Evolutionary conservation across 441 rosid genomes (phyloP).

Genomic region (Populus hybrid): DNA sequence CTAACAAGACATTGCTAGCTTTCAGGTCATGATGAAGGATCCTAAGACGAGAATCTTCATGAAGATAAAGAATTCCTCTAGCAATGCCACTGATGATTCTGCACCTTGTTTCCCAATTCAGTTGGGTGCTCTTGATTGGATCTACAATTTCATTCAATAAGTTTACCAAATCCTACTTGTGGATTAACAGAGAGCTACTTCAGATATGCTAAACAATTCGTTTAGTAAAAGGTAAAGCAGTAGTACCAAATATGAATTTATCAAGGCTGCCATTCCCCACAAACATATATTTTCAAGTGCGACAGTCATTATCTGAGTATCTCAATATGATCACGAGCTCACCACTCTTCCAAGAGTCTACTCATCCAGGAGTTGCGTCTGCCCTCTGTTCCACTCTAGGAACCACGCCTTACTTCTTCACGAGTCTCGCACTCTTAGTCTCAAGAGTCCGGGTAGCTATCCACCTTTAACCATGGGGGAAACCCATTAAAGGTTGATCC

Average conservation of each 20-base stretch:
- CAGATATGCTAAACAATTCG: background rate
- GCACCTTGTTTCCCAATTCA: too few relatives aligned
- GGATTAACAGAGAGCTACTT: background rate
- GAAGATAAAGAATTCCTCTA: slow-evolving; percentile 52
- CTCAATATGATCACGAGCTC: too few relatives aligned
- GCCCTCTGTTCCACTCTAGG: too few relatives aligned
- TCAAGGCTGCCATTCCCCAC: slow-evolving; percentile 41
- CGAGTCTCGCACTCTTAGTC: too few relatives aligned
- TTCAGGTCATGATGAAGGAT: slow-evolving; percentile 59
- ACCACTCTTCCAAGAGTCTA: background rate
- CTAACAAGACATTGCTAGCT: slow-evolving; percentile 54
- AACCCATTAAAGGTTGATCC: too few relatives aligned
- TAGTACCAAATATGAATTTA: slow-evolving; percentile 33
- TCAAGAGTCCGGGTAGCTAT: too few relatives aligned
- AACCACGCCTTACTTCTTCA: too few relatives aligned
- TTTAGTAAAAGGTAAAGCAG: background rate
- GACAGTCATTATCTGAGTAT: too few relatives aligned
- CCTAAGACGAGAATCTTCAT: slow-evolving; percentile 51
- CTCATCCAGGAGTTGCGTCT: too few relatives aligned
- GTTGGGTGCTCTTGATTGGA: slow-evolving; percentile 10
- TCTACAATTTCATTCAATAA: slow-evolving; percentile 20
- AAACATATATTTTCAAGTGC: slow-evolving; percentile 22
- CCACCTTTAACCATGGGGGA: too few relatives aligned
- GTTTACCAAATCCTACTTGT: background rate
- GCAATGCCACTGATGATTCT: slow-evolving; percentile 36